Evolutionary conservation across 2,329 filamentous ascomycete species (phyloP).

Genomic region (Stemphylium beticola): DNA sequence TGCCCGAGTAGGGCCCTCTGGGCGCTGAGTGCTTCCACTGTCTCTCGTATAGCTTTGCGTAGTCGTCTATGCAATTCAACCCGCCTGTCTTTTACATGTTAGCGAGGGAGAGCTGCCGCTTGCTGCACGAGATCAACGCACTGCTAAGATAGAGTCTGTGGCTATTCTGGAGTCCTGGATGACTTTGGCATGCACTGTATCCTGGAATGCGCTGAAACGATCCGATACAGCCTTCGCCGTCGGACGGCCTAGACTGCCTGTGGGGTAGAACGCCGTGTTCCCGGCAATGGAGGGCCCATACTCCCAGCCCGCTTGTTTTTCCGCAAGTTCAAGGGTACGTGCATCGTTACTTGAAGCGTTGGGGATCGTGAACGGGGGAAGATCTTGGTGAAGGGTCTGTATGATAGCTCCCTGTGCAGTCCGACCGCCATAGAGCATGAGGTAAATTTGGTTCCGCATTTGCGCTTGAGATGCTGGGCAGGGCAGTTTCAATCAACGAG

Average conservation of each 20-base stretch:
- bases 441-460: neutral
- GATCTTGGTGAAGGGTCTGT: neutral
- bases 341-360: neutral
- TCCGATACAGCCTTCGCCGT: neutral
- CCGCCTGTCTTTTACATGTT: neutral
- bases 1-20: conserved; percentile 7
- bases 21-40: conserved; percentile 2
- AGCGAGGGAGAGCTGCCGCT: too few species aligned
- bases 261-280: neutral
- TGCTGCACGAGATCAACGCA: neutral
- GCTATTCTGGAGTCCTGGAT: neutral
- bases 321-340: neutral
- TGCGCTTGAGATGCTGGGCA: neutral
- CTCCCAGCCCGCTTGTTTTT: neutral
- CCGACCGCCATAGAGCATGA: neutral
- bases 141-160: neutral
- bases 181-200: neutral
- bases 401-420: neutral
- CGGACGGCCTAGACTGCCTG: neutral
- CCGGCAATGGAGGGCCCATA: conserved; percentile 3
- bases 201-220: neutral
- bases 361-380: neutral
- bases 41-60: conserved; percentile 1
- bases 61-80: neutral
- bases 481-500: neutral